phyloP scores from a whole-genome alignment of 2,329 filamentous ascomycete species.

The Torrubiellomyces zombiae region DNA sequence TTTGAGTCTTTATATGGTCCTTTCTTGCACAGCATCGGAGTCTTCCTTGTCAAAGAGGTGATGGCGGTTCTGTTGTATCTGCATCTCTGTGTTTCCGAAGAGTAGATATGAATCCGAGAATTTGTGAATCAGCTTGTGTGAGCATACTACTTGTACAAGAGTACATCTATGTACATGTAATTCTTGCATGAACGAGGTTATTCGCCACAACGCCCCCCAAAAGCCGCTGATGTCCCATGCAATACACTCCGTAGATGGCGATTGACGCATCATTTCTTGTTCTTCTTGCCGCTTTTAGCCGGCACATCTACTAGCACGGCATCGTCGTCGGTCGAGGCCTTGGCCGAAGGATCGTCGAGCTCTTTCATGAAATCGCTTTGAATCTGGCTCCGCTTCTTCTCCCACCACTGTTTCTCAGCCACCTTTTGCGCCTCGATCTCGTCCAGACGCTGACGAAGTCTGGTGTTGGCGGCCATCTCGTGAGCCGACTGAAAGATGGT shows the following conservation, averaged over 20 bases:
- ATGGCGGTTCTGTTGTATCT: too few relatives aligned
- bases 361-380: slow-evolving; percentile 71
- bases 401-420: slow-evolving; percentile 83
- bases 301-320: slow-evolving; percentile 57
- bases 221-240: too few relatives aligned
- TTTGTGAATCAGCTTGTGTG: too few relatives aligned
- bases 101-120: too few relatives aligned
- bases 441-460: slow-evolving; percentile 56
- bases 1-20: neutral
- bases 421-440: slow-evolving; percentile 56
- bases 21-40: slow-evolving; percentile 5
- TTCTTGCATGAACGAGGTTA: too few relatives aligned
- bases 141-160: too few relatives aligned
- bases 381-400: slow-evolving; percentile 59
- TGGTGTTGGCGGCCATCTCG: slow-evolving; percentile 77
- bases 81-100: neutral
- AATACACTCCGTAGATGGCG: too few relatives aligned
- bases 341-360: slow-evolving; percentile 49
- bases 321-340: slow-evolving; percentile 24
- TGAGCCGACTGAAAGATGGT: slow-evolving; percentile 95
- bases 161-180: too few relatives aligned
- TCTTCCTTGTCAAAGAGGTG: neutral
- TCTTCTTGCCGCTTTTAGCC: slow-evolving; percentile 43
- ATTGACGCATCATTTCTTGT: slow-evolving; percentile 34
- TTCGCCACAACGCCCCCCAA: too few relatives aligned